Conservation (phyloP, 805 yeast genomes). For the Ogataea neopini region DNA sequence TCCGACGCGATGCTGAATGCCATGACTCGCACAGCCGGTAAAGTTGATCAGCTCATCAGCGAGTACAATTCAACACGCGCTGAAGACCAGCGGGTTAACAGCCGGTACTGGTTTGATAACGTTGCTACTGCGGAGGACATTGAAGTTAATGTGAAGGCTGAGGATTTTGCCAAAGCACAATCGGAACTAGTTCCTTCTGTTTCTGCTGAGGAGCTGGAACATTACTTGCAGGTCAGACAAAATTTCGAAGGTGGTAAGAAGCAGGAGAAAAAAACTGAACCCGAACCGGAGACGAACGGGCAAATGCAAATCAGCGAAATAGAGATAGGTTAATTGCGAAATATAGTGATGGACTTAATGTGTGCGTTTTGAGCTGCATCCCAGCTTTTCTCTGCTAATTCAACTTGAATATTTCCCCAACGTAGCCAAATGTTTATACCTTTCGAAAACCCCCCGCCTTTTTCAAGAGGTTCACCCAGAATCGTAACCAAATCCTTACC, state of each 20-base stretch:
- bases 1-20: slow-evolving; percentile 96
- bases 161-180: slow-evolving; percentile 79
- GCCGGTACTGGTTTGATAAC: slow-evolving; percentile 90
- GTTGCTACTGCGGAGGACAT: slow-evolving; percentile 67
- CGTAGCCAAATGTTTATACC: slow-evolving; percentile 43
- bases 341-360: slow-evolving; percentile 35
- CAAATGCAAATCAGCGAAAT: not conserved
- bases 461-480: slow-evolving; percentile 43
- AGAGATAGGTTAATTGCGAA: slow-evolving; percentile 13
- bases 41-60: slow-evolving; percentile 66
- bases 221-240: slow-evolving; percentile 75
- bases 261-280: slow-evolving; percentile 5
- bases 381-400: slow-evolving; percentile 38
- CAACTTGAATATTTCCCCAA: slow-evolving; percentile 39
- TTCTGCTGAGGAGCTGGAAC: slow-evolving; percentile 80
- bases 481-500: slow-evolving; percentile 34
- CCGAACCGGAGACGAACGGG: not conserved
- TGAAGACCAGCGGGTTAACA: slow-evolving; percentile 49
- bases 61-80: slow-evolving; percentile 43
- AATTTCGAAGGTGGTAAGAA: slow-evolving; percentile 74
- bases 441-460: slow-evolving; percentile 40
- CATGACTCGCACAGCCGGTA: slow-evolving; percentile 84
- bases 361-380: slow-evolving; percentile 31
- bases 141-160: slow-evolving; percentile 63
- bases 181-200: slow-evolving; percentile 78